Evolutionary conservation across 176 grass and related monocot species (phyloP), one percentile per base, ranked within the genome.

Genomic region (Coix lacrymajobi): DNA sequence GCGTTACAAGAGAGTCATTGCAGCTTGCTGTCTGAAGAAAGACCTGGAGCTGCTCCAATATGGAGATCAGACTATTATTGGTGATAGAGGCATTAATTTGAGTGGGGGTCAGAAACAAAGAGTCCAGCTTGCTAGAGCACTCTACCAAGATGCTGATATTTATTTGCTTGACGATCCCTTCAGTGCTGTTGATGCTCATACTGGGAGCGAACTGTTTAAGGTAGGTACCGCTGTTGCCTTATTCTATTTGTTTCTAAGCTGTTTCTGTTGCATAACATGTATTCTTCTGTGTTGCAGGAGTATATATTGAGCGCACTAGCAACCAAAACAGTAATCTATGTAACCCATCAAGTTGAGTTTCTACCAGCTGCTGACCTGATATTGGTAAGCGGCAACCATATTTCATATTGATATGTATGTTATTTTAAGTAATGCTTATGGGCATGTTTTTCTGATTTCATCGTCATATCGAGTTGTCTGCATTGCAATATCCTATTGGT

Each of bases 91-190:
- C 28, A 99, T 99, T 81, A 99, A 99, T 89, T 85, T 99, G 77
- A 99, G 96, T 85, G 96, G 96, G 62, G 96, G 96, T 9, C 96
- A 99, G 89, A 99, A 99, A 87, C 96, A 99, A 71, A 93, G 96
- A 82, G 89, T 99, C 43, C 96, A 99, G 67, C 89, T 99, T 77
- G 96, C 96, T 12, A 91, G 96, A 89, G 96, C 96, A 71, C 85
- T 99, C 7, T 99, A 99, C 87, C 93, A 99, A 84, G 93, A 99
- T 74, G 87, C 93, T 77, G 96, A 99, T 81, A 95, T 99, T 74
- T 99, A 99, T 90, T 96, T 99, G 77, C 91, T 99, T 41, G 96
- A 99, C 87, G 96, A 99, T 46, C 96, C 96, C 78, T 99, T 99
- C 67, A 99, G 96, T 83, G 96, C 96, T 17, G 93, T 99, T 75